Conservation (phyloP, 2,329 filamentous ascomycete genomes). For the Trichoderma gracile region DNA sequence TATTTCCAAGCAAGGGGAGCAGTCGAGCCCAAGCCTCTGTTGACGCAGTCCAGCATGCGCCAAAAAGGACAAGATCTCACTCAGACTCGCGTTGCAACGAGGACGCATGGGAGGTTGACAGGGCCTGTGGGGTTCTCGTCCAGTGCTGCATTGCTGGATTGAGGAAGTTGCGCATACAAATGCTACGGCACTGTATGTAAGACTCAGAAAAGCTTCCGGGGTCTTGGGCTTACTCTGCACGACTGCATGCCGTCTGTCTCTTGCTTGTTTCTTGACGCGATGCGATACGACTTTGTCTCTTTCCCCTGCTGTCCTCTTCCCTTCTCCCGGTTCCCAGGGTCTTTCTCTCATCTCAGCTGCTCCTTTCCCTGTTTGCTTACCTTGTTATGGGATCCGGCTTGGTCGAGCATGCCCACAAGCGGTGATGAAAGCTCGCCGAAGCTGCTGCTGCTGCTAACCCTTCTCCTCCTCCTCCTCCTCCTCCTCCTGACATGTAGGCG, state of each 20-base stretch:
- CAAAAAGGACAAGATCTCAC: constrained; percentile 13
- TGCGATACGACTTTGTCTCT: not conserved
- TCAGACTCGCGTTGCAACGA: constrained; percentile 16
- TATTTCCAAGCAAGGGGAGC: not conserved
- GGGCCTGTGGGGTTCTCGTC: constrained; percentile 10
- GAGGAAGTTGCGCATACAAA: constrained; percentile 12
- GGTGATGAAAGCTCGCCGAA: constrained; percentile 22
- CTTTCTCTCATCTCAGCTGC: not conserved
- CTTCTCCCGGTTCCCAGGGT: not conserved
- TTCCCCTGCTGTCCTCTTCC: not conserved
- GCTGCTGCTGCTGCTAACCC: not conserved
- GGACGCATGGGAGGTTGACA: not conserved
- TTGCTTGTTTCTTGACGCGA: not conserved
- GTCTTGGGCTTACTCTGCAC: constrained; percentile 20
- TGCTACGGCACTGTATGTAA: constrained; percentile 11
- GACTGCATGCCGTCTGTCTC: not conserved
- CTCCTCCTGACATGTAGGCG: not conserved
- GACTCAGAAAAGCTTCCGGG: constrained; percentile 14
- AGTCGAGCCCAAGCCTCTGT: not conserved
- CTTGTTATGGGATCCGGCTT: not conserved
- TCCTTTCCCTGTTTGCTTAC: not conserved
- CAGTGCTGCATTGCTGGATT: constrained; percentile 20
- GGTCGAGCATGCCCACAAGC: not conserved
- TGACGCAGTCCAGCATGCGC: not conserved
- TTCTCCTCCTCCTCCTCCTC: no score